Evolutionary conservation across 2,329 filamentous ascomycete genomes (phyloP).

Genomic region (Colletotrichum trifolii): DNA sequence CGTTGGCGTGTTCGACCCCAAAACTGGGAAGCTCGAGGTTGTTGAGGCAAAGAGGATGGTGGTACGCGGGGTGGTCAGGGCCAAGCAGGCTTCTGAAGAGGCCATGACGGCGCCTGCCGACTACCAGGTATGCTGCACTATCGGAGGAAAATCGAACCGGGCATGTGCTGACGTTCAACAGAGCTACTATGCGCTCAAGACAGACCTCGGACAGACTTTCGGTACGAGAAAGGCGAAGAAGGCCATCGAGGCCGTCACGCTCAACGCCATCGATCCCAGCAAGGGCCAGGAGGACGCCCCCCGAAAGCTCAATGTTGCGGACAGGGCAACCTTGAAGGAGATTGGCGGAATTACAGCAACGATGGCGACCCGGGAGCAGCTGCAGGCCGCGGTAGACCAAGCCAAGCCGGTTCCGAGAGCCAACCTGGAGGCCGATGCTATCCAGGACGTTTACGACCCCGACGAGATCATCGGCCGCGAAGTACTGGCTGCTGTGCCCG

Average conservation of each 20-base stretch:
- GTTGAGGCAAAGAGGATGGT: conserved; percentile 74
- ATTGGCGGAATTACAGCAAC: conserved; percentile 71
- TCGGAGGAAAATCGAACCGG: too few species aligned
- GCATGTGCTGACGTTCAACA: conserved; percentile 42
- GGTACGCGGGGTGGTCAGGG: conserved; percentile 66
- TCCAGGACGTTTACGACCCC: conserved; percentile 79
- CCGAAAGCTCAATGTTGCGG: conserved; percentile 65
- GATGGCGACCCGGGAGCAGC: conserved; percentile 75
- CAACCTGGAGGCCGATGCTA: conserved; percentile 73
- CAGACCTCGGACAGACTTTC: conserved; percentile 80
- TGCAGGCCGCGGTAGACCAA: conserved; percentile 72
- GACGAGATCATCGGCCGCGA: conserved; percentile 74
- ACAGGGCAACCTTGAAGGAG: conserved; percentile 69
- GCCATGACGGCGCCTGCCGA: conserved; percentile 49
- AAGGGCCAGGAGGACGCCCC: conserved; percentile 47
- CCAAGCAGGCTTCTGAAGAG: conserved; percentile 62
- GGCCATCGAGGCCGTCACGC: conserved; percentile 73
- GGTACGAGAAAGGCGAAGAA: conserved; percentile 90
- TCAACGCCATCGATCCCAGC: conserved; percentile 74
- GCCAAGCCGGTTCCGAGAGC: conserved; percentile 79
- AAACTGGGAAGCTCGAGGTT: conserved; percentile 68
- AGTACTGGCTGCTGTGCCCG: conserved; percentile 73
- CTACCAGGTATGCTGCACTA: conserved; percentile 32
- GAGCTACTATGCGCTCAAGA: conserved; percentile 71
- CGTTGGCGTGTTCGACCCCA: conserved; percentile 72